Evolutionary conservation across 345 rosid species (phyloP), one percentile per base, ranked within the genome.

Genomic region (Pseudoturritis turrita): DNA sequence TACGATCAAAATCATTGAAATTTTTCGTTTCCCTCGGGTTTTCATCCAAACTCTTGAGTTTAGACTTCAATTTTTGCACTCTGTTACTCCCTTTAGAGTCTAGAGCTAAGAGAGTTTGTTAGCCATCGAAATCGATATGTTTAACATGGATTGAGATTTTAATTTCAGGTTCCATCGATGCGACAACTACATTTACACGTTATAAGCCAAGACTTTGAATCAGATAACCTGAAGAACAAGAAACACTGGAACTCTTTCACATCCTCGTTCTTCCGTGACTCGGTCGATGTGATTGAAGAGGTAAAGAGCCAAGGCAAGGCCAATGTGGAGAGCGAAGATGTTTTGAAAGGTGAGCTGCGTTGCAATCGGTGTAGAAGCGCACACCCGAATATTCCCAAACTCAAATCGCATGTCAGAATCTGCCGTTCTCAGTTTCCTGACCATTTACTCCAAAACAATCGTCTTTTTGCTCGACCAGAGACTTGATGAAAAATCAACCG

Each of bases 161-260:
- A n/a, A n/a, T 53, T 21, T 23, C 71, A 76, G 79, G 55, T 62
- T 46, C 79, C 79, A 2, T 76, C 79, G 0, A 76, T 76, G 79
- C 84, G 89, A 47, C 99, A 89, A 63, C 83, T 95, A 62, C 99
- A 95, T 80, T 73, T 91, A 14, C 99, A 91, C 80, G 93, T 95
- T 29, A 86, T 95, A 51, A 91, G 97, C 84, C 97, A 95, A 82
- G 99, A 95, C 67, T 91, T 95, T 49, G 79, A 86, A 64, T 91
- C 99, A 11, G 81, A 81, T 65, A 72, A 82, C 61, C 85, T 95
- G 64, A 88, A 89, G 86, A 84, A 88, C 79, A 95, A 91, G 84
- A 91, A 88, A 81, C 97, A 91, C 43, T 95, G 97, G 99, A 91
- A 91, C 82, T 83, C 97, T 3, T 91, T 95, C 81, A 91, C 81